Evolutionary conservation across 2,329 filamentous ascomycete genomes (phyloP).

Genomic region (Ustilaginoidea virens): DNA sequence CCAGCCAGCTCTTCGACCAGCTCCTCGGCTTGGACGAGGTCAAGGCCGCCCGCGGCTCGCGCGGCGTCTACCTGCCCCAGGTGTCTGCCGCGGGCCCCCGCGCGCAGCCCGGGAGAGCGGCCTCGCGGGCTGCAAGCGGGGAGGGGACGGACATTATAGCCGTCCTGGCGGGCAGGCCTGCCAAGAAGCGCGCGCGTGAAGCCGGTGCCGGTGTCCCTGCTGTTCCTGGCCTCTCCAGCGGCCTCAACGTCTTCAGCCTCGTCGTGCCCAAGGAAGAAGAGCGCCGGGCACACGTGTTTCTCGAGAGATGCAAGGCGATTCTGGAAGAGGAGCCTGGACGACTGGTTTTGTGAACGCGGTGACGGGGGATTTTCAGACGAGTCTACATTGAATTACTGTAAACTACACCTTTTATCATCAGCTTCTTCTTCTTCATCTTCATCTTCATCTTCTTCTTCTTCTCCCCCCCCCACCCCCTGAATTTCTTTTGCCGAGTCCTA

Average conservation of each 20-base stretch:
- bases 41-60: conserved; percentile 31
- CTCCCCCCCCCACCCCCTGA: too few species aligned
- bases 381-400: background rate
- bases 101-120: conserved; percentile 18
- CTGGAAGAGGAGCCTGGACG: conserved; percentile 68
- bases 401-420: background rate
- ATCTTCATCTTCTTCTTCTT: too few species aligned
- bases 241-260: conserved; percentile 68
- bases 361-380: background rate
- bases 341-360: conserved; percentile 43
- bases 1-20: conserved; percentile 79
- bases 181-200: conserved; percentile 9
- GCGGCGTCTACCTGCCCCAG: conserved; percentile 56
- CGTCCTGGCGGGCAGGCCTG: conserved; percentile 34
- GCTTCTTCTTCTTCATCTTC: too few species aligned
- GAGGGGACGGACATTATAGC: conserved; percentile 62
- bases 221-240: conserved; percentile 32
- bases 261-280: conserved; percentile 68
- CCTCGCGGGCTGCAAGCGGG: conserved; percentile 8
- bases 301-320: conserved; percentile 73
- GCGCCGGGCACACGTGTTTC: conserved; percentile 63
- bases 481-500: too few species aligned
- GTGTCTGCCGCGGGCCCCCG: conserved; percentile 42
- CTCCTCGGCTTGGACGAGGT: conserved; percentile 53
- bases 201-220: conserved; percentile 17